phyloP scores from a whole-genome alignment of 768 basidiomycete genomes.

The Brasilioporus rufonigricans region DNA sequence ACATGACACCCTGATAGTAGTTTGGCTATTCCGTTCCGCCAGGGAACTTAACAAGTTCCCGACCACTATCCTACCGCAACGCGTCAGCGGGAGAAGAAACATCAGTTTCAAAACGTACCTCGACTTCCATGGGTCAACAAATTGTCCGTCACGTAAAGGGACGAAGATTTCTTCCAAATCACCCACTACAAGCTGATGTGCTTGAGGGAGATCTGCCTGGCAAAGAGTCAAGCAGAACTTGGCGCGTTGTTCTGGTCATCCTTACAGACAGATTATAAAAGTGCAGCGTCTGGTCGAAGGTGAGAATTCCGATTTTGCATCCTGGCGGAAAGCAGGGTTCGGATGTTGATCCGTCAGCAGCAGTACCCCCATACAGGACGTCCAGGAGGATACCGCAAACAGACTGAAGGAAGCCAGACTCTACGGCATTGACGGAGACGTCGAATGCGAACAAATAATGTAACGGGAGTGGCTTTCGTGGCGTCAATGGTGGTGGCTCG shows the following conservation, averaged over 20 bases:
- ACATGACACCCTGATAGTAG: conserved; percentile 52
- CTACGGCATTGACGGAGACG: conserved; percentile 65
- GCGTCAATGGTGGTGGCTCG: conserved; percentile 44
- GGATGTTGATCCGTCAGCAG: conserved; percentile 39
- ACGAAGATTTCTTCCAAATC: conserved; percentile 94
- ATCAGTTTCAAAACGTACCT: conserved; percentile 45
- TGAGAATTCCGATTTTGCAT: conserved; percentile 72
- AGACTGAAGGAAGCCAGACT: conserved; percentile 65
- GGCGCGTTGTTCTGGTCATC: conserved; percentile 4
- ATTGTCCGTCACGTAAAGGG: conserved; percentile 68
- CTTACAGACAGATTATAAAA: conserved; percentile 89
- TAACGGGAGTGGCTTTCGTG: conserved; percentile 60
- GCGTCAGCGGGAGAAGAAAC: conserved; percentile 5
- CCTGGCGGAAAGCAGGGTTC: conserved; percentile 51
- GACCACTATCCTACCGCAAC: conserved; percentile 50
- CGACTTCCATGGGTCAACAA: conserved; percentile 71
- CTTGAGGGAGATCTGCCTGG: conserved; percentile 45
- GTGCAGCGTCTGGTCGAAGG: conserved; percentile 78
- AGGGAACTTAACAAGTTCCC: conserved; percentile 65
- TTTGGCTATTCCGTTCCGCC: conserved; percentile 57
- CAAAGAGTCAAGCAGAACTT: conserved; percentile 19
- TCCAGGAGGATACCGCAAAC: conserved; percentile 63
- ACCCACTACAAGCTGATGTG: conserved; percentile 74
- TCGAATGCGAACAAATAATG: conserved; percentile 87
- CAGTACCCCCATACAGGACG: conserved; percentile 59